Evolutionary conservation across 176 grass and related monocot genomes (phyloP), one percentile per base, ranked within the genome.

Genomic region (Musa beccarii): DNA sequence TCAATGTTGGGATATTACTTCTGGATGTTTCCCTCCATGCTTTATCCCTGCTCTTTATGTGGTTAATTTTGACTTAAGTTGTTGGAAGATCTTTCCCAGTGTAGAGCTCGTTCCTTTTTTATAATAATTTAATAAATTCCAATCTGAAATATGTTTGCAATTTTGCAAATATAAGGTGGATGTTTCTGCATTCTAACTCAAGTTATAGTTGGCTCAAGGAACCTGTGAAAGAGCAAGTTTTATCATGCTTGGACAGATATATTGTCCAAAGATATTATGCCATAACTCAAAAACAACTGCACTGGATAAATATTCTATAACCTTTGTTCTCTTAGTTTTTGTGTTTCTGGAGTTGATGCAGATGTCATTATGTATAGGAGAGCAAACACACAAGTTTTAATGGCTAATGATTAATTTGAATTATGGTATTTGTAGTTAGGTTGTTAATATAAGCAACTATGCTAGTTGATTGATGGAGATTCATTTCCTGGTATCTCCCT

Each of bases 1-100:
- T 24, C 71, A 53, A 51, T 23, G 10, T 85, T 81, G 57, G 16
- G 54, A 7, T 6, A n/a, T 80, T 86, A 23, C 78, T 84, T 75
- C 54, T 78, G 54, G 67, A 29, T 50, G 16, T 10, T 19, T 70
- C 34, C 34, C 34, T 43, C 26, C 9, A 51, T 70, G 8, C 8
- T 19, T 7, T 7, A 10, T 19, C 51, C 10, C 34, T 22, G 63
- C 1, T 70, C 19, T 11, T 51, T 20, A 8, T 50, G 17, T 50
- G 17, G 11, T n/a, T 51, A 20, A 43, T 5, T 61, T 51, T 51
- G 16, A 70, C 11, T 51, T 7, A 2, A 51, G 15, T 11, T 51
- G 49, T 70, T 51, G 17, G n/a, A 50, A 43, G 34, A 43, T 43
- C 34, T 43, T 43, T 43, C 6, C 34, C 34, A 43, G 34, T 50